These are phyloP conservation scores for Leccinum imitatum DNA, from an alignment of 768 basidiomycete species.

Conservation along the genomic window DNA sequence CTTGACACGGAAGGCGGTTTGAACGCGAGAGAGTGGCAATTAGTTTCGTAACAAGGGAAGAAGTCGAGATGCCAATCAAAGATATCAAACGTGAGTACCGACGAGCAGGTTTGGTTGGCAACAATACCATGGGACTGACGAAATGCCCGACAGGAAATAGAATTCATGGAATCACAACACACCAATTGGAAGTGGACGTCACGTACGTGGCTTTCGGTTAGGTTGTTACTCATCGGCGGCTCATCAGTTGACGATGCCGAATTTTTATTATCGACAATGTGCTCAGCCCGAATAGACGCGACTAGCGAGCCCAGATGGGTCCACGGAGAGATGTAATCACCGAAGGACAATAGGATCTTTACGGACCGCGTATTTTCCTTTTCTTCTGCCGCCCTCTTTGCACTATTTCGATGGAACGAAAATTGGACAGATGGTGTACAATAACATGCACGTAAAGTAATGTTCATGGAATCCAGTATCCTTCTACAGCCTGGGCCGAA, in stretches of 20 bases:
- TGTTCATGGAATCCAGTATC: too few species aligned
- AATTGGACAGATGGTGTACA: conserved; percentile 7
- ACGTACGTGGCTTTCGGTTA: conserved; percentile 51
- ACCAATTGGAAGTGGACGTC: conserved; percentile 95
- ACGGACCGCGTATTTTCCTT: not conserved
- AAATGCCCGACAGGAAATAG: conserved; percentile 31
- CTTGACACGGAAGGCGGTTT: conserved; percentile 96
- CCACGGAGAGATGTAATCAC: too few species aligned
- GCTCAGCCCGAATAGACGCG: conserved; percentile 66
- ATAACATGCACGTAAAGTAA: too few species aligned
- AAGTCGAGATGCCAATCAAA: conserved; percentile 77
- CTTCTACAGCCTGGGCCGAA: too few species aligned
- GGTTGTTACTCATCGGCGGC: conserved; percentile 6
- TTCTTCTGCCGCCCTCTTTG: not conserved
- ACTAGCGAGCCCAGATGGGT: conserved; percentile 14
- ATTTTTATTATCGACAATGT: conserved; percentile 5
- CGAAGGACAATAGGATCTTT: too few species aligned
- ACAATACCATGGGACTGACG: not conserved
- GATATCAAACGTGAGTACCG: conserved; percentile 88
- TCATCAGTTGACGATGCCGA: conserved; percentile 7
- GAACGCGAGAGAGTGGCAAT: conserved; percentile 96
- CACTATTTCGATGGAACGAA: conserved; percentile 10
- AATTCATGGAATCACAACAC: conserved; percentile 75
- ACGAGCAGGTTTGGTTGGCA: not conserved
- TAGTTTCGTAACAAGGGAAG: conserved; percentile 95